A percentile compares a stretch with the other conserved stretches of the same genome.
Evolutionary conservation across 345 rosid genomes (phyloP).

Genomic region (Syzygium aqueum): DNA sequence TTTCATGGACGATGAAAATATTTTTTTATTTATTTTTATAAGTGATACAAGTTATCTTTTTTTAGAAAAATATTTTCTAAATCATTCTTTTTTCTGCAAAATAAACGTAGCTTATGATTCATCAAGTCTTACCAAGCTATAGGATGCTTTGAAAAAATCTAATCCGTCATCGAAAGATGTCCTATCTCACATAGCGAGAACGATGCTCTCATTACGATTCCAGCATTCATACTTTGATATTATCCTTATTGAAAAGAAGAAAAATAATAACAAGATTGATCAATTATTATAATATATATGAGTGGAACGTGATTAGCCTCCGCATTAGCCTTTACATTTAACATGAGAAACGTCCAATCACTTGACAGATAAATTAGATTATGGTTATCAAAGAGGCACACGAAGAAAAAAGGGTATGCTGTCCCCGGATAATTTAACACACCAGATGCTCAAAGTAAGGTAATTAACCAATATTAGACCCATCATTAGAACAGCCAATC

Average conservation of each 20-base stretch:
- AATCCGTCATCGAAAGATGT: neutral
- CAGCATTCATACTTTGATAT: neutral
- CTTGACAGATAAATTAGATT: neutral
- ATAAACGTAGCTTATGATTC: too few species aligned
- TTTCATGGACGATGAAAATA: too few species aligned
- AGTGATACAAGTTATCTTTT: too few species aligned
- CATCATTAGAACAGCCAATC: neutral
- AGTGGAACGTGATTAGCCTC: neutral
- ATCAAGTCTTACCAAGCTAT: neutral
- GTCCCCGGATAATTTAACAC: neutral
- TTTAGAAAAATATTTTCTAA: too few species aligned
- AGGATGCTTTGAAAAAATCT: neutral
- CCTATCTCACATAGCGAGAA: neutral
- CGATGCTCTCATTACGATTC: neutral
- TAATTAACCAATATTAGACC: neutral
- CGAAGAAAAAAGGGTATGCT: neutral
- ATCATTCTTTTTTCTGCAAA: too few species aligned
- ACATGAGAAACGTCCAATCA: neutral
- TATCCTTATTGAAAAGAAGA: neutral
- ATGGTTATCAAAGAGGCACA: neutral
- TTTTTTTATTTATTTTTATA: too few species aligned
- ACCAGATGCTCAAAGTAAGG: neutral
- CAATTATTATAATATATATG: neutral
- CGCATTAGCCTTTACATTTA: neutral
- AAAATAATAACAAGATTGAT: neutral